Evolutionary conservation across 2,329 filamentous ascomycete species (phyloP).

Genomic region (Akanthomyces lecanii): DNA sequence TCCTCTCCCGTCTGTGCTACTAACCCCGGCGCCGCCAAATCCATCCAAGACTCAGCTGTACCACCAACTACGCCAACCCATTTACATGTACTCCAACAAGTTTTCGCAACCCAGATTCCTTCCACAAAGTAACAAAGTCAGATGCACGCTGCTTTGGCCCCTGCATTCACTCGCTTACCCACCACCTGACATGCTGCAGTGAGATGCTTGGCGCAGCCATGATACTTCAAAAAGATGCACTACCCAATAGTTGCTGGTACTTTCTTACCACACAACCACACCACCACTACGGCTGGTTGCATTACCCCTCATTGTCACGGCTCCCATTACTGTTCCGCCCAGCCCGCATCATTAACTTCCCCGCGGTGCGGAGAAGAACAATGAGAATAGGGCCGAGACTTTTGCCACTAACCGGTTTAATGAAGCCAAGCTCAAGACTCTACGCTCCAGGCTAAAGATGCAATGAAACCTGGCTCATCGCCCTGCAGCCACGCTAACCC

Average conservation of each 20-base stretch:
- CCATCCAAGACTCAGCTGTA: neutral
- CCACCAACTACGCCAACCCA: neutral
- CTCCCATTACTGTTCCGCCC: neutral
- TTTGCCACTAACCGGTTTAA: neutral
- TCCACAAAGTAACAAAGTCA: neutral
- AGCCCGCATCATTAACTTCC: neutral
- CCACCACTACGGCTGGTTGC: neutral
- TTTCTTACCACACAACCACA: neutral
- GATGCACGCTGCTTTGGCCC: neutral
- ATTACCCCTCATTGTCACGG: neutral
- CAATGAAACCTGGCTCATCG: neutral
- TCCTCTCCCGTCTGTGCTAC: neutral
- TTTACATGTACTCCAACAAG: neutral
- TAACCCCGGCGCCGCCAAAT: neutral
- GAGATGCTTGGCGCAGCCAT: neutral
- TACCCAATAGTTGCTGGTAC: neutral
- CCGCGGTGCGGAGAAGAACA: neutral
- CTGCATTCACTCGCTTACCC: neutral
- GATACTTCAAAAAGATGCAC: neutral
- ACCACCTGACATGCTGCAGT: slow-evolving; percentile 4
- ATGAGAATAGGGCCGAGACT: neutral
- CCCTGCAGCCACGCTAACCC: neutral
- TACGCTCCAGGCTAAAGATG: neutral
- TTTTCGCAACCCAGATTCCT: neutral
- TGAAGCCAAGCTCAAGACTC: neutral